Percentiles rank a stretch among this genome's conserved stretches.
Evolutionary conservation across 148 eudicot genomes (phyloP).

Genomic region (Rhododendron vialii): DNA sequence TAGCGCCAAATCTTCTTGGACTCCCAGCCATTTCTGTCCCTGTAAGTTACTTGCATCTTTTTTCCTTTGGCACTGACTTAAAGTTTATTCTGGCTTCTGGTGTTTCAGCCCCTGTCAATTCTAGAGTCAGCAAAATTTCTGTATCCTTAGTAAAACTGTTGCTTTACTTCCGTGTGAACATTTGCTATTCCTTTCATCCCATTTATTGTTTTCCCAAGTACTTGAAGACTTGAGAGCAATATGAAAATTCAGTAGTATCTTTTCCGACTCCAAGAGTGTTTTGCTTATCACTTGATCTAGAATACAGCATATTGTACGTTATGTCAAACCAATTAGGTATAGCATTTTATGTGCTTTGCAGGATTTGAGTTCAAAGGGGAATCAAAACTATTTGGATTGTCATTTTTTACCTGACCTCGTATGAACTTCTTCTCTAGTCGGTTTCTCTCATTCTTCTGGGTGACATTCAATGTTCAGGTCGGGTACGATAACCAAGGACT

Average conservation of each 20-base stretch:
- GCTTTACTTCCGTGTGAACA: background rate
- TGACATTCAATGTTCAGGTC: conserved; percentile 37
- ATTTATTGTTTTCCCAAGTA: background rate
- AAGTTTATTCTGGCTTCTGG: background rate
- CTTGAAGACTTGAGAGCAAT: background rate
- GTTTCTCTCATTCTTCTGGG: background rate
- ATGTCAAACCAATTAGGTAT: background rate
- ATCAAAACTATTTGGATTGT: background rate
- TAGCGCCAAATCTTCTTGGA: conserved; percentile 85
- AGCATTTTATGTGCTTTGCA: background rate
- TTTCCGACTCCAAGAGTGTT: background rate
- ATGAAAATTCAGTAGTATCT: background rate
- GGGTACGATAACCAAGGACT: conserved; percentile 93
- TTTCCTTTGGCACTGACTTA: background rate
- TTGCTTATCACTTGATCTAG: background rate
- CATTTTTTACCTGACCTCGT: background rate
- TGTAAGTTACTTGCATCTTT: conserved; percentile 36
- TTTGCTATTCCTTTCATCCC: background rate
- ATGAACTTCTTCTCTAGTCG: background rate
- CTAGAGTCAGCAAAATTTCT: background rate
- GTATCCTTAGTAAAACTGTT: background rate
- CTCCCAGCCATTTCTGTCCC: conserved; percentile 92
- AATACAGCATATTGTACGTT: background rate
- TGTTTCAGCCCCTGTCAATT: background rate
- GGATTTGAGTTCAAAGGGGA: background rate